Percentiles rank a stretch among this genome's conserved stretches.
Conservation (phyloP, 1,139 yeast genomes). For the Debaryomyces psychrophilus region DNA sequence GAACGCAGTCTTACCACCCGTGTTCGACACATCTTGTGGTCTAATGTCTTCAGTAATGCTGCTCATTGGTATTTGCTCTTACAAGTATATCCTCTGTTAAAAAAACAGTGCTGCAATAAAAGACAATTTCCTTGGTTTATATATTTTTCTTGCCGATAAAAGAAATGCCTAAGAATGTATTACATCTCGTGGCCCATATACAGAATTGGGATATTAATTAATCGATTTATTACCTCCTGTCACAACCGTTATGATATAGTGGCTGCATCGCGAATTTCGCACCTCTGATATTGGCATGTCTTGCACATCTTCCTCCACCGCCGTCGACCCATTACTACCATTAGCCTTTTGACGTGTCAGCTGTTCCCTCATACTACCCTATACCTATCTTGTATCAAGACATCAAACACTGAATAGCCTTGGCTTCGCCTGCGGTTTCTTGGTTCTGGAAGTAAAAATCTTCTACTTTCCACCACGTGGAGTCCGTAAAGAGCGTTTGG, state of each 20-base stretch:
- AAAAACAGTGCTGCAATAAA: background rate
- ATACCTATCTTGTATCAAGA: background rate
- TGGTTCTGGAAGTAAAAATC: background rate
- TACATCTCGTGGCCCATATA: constrained; percentile 5
- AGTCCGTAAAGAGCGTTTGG: background rate
- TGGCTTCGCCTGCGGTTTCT: background rate
- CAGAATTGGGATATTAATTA: constrained; percentile 2
- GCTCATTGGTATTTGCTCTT: constrained; percentile 21
- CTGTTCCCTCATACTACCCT: background rate
- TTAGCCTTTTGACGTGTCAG: background rate
- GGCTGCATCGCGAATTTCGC: background rate
- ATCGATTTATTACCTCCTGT: background rate
- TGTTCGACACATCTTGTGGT: constrained; percentile 22
- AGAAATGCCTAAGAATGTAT: background rate
- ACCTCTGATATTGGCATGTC: background rate
- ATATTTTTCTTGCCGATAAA: constrained; percentile 1
- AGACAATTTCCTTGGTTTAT: background rate
- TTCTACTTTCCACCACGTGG: constrained; percentile 5
- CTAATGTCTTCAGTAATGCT: constrained; percentile 24
- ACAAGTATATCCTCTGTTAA: background rate
- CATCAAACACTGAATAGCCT: background rate
- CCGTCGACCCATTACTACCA: background rate
- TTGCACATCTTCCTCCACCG: background rate
- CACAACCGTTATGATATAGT: background rate
- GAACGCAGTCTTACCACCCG: constrained; percentile 89